Evolutionary conservation across 139 green algal species (phyloP).

Genomic region (Astrephomene gubernaculifera): DNA sequence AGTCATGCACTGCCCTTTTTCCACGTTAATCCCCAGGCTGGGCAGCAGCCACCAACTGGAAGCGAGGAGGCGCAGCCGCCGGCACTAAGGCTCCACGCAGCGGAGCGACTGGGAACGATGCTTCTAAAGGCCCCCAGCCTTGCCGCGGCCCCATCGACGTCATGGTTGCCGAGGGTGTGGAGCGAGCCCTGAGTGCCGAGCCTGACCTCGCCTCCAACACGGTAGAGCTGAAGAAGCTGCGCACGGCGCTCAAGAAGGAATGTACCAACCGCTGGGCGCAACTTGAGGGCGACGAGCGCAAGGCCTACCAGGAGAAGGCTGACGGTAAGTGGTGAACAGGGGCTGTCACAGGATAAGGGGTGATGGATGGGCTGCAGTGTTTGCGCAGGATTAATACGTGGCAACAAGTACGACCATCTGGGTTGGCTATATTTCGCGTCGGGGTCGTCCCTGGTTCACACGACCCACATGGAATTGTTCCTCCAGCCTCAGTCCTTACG

Average conservation of each 20-base stretch:
- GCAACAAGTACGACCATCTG: not conserved
- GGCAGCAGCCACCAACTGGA: not conserved
- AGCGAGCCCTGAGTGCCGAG: not conserved
- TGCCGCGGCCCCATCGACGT: conserved; percentile 13
- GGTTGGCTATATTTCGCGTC: not conserved
- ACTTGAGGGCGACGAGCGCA: not conserved
- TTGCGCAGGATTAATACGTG: not conserved
- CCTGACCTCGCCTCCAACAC: not conserved
- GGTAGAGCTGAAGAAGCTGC: not conserved
- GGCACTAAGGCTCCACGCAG: not conserved
- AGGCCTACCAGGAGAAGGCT: not conserved
- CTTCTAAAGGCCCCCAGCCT: not conserved
- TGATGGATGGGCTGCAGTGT: not conserved
- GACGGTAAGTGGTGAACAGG: not conserved
- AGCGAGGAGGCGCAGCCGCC: conserved; percentile 7
- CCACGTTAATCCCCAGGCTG: not conserved
- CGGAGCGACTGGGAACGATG: not conserved
- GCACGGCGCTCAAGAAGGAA: not conserved
- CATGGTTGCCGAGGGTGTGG: not conserved
- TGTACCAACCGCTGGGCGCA: not conserved
- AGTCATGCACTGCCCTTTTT: not conserved
- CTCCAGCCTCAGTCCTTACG: not conserved
- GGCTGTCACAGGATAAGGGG: not conserved
- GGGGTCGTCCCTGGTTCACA: not conserved
- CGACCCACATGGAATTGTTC: not conserved